Conservation (phyloP, 139 green algal genomes). For the Deuterostichococcus epilithicus region DNA sequence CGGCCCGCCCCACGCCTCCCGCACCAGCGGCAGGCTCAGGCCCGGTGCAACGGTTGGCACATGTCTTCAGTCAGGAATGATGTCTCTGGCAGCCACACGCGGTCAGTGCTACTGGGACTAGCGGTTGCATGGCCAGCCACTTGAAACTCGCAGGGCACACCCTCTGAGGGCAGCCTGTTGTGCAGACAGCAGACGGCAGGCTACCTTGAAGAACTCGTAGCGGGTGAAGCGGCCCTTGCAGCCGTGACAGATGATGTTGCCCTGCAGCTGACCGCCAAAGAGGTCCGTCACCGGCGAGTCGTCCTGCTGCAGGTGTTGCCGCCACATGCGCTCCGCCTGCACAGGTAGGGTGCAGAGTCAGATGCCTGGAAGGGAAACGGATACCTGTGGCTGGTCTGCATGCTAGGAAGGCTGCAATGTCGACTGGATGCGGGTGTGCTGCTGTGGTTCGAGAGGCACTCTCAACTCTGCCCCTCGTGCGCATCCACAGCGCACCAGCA, state of each 20-base stretch:
- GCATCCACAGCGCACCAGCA: too few species aligned
- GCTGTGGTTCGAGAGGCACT: too few species aligned
- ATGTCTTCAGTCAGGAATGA: too few species aligned
- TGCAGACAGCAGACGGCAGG: not conserved
- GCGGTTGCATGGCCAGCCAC: not conserved
- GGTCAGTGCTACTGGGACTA: not conserved
- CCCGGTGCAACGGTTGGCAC: too few species aligned
- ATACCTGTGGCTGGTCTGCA: too few species aligned
- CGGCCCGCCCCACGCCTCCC: too few species aligned
- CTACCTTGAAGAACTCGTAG: slow-evolving; percentile 18
- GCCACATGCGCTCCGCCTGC: slow-evolving; percentile 49
- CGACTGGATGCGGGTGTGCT: too few species aligned
- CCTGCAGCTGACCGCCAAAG: slow-evolving; percentile 54
- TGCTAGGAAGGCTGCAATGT: too few species aligned
- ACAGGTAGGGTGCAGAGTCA: not conserved
- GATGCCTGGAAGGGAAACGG: too few species aligned
- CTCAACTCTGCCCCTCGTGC: too few species aligned
- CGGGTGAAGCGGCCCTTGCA: slow-evolving; percentile 45
- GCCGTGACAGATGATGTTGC: slow-evolving; percentile 44
- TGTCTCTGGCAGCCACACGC: not conserved
- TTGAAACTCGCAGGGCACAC: not conserved
- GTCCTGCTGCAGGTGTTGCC: slow-evolving; percentile 18
- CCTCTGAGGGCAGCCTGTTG: too few species aligned
- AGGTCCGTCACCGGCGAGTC: slow-evolving; percentile 40
- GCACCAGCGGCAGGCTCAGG: too few species aligned